A percentile compares a stretch with the other conserved stretches of the same genome.
Evolutionary conservation across 441 rosid genomes (phyloP).

Genomic region (Gossypium gossypioides): DNA sequence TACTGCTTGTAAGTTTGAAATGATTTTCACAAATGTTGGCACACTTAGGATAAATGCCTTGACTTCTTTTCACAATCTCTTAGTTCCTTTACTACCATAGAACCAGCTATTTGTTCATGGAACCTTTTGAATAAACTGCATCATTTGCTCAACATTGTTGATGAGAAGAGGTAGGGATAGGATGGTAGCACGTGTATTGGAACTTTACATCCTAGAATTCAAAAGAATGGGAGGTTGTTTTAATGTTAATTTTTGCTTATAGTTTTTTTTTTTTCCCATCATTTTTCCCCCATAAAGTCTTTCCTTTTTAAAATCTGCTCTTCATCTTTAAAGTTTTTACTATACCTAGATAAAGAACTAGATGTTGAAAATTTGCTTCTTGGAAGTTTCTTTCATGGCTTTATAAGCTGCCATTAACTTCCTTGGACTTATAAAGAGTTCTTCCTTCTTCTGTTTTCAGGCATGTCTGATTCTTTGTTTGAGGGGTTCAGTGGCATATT

Average conservation of each 20-base stretch:
- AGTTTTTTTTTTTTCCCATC: not conserved
- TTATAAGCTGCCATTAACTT: not conserved
- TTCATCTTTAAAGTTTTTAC: not conserved
- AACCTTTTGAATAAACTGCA: not conserved
- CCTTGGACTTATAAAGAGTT: not conserved
- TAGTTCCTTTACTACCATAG: not conserved
- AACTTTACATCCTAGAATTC: not conserved
- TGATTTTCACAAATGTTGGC: not conserved
- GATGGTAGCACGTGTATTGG: not conserved
- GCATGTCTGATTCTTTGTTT: not conserved
- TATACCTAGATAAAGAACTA: not conserved
- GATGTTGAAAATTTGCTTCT: not conserved
- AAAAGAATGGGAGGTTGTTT: not conserved
- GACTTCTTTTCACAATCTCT: not conserved
- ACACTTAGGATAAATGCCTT: not conserved
- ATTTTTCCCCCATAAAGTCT: not conserved
- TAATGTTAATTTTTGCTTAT: not conserved
- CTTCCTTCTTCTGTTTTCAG: not conserved
- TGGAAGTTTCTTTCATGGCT: not conserved
- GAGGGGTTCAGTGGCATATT: not conserved
- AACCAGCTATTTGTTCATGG: not conserved
- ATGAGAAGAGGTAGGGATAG: not conserved
- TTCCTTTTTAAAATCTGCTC: not conserved
- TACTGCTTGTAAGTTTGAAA: not conserved
- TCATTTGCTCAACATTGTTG: not conserved